phyloP scores from a whole-genome alignment of 73 alveolate species.

The Stentor roeselii region DNA sequence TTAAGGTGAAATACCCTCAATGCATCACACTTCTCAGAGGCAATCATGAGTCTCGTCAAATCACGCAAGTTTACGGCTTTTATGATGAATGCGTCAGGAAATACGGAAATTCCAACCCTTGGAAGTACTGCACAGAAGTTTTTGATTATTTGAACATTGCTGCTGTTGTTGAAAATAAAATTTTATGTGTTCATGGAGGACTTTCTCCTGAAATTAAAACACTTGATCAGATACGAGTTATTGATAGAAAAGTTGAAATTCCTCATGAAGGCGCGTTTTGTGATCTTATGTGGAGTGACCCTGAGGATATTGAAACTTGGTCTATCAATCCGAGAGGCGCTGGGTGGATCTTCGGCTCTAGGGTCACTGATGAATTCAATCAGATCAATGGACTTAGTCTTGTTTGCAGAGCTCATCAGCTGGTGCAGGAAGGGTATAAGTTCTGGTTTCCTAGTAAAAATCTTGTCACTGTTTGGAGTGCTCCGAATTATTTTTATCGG shows the following conservation, averaged over 20 bases:
- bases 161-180: conserved; percentile 79
- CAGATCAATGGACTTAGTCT: conserved; percentile 67
- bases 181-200: conserved; percentile 88
- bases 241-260: conserved; percentile 72
- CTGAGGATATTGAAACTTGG: conserved; percentile 78
- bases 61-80: conserved; percentile 44
- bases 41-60: too few relatives aligned
- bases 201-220: conserved; percentile 79
- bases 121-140: conserved; percentile 66
- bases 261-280: conserved; percentile 87
- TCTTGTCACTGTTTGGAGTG: conserved; percentile 96
- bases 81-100: too few relatives aligned
- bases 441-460: conserved; percentile 79
- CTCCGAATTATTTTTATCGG: conserved; percentile 95
- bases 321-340: conserved; percentile 59
- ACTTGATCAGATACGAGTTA: conserved; percentile 72
- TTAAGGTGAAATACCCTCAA: conserved; percentile 43
- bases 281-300: conserved; percentile 91
- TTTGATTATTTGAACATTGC: conserved; percentile 58
- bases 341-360: conserved; percentile 51
- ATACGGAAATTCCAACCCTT: conserved; percentile 75
- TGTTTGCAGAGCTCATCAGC: conserved; percentile 80
- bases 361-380: conserved; percentile 72
- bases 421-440: conserved; percentile 79
- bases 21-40: conserved; percentile 36